Base-by-base conservation (phyloP, 2,329 filamentous ascomycete species). In the Fusarium neocosmosporiellum region DNA sequence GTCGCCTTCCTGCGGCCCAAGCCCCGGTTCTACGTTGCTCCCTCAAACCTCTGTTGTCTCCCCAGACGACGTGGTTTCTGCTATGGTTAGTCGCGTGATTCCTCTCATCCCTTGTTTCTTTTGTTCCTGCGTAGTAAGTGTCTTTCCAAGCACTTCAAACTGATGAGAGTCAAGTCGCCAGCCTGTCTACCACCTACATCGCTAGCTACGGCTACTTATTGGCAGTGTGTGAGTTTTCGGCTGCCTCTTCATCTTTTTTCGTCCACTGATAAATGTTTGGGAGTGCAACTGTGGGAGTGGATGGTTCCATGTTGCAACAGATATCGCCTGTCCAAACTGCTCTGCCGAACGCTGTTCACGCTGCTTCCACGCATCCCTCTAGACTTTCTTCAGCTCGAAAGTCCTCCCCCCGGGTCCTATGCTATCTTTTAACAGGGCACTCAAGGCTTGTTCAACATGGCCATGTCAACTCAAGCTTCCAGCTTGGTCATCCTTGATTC, bases 201-300 rank as follows among this genome's bases (percentile, higher is more conserved):
- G 1, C 24, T 0, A 53, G 22, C 1, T 33, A 1, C 0, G 0
- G 2, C 0, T 0, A 4, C 29, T n/a, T n/a, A n/a, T n/a, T 65
- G 63, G 63, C 16, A 4, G 16, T 64, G 62, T 4, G 54, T 59
- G 2, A 8, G 54, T 27, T 41, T 20, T 8, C 10, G 4, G 5
- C 20, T 4, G 2, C 7, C 11, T 0, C 18, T 0, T 0, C 22
- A 29, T 1, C 24, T 1, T 24, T 1, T 9, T 3, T 4, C 1
- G 2, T n/a, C n/a, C n/a, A n/a, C 33, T 39, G 22, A 29, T 14
- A 14, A 29, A 29, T 4, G 2, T 29, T 39, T 20, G n/a, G 4
- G 13, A 61, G 63, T 65, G 63, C 60, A 29, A 65, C 11, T 65
- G 63, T 20, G 0, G 2, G 1, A 1, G 0, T 0, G 31, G 53